Percentiles rank a stretch among this genome's conserved stretches.
Conservation (phyloP, 768 basidiomycete species). For the Suillus discolor region DNA sequence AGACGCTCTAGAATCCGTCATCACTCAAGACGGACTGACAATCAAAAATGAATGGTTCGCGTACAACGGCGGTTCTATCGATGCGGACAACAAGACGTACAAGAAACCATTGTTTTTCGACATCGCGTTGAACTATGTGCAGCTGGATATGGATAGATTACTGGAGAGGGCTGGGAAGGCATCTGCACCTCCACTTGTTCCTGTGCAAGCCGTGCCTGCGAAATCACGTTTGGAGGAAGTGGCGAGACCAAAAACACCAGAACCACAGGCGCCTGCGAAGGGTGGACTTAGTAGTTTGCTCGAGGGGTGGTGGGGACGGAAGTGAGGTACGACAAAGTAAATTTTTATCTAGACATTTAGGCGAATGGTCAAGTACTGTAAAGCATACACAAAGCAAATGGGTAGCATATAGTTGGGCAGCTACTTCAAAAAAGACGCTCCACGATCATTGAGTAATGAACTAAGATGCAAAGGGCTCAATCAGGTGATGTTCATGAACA, state of each 20-base stretch:
- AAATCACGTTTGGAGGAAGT: slow-evolving; percentile 62
- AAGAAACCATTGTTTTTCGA: slow-evolving; percentile 94
- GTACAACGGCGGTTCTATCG: slow-evolving; percentile 66
- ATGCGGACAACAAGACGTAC: slow-evolving; percentile 48
- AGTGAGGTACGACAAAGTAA: background rate
- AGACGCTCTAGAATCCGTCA: slow-evolving; percentile 52
- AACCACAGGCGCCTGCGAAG: slow-evolving; percentile 43
- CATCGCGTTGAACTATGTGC: slow-evolving; percentile 90
- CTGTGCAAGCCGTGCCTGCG: slow-evolving; percentile 31
- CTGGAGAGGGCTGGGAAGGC: slow-evolving; percentile 69
- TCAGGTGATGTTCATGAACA: background rate
- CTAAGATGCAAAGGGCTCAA: slow-evolving; percentile 13
- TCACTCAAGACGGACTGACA: slow-evolving; percentile 48
- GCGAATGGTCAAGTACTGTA: background rate
- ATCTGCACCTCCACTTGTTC: slow-evolving; percentile 22
- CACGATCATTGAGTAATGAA: slow-evolving; percentile 25
- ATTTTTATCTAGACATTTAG: background rate
- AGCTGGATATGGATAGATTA: slow-evolving; percentile 80
- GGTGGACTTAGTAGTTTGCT: slow-evolving; percentile 68
- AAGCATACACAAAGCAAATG: slow-evolving; percentile 1
- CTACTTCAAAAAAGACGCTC: slow-evolving; percentile 15
- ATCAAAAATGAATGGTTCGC: slow-evolving; percentile 81
- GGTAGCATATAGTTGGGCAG: slow-evolving; percentile 15
- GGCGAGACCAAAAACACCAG: slow-evolving; percentile 47
- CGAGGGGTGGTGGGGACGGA: slow-evolving; percentile 74